Evolutionary conservation across 2,329 filamentous ascomycete species (phyloP).

Genomic region (Epichloe bromicola): DNA sequence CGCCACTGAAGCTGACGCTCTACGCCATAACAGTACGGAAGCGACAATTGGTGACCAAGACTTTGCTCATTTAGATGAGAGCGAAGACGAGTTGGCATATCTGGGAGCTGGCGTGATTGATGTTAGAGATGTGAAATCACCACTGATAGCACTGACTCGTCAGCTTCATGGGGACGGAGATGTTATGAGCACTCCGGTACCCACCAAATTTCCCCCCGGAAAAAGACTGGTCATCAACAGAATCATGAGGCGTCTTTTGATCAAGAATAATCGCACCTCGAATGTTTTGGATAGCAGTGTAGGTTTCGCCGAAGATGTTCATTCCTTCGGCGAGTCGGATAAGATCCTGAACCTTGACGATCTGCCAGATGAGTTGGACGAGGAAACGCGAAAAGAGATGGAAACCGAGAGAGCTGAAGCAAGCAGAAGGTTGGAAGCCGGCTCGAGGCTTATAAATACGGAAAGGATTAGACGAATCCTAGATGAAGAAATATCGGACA

Average conservation of each 20-base stretch:
- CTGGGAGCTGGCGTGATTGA: conserved; percentile 21
- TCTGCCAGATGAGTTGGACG: conserved; percentile 28
- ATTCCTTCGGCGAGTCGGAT: conserved; percentile 15
- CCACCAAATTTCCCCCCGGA: conserved; percentile 22
- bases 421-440: background rate
- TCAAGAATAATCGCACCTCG: conserved; percentile 12
- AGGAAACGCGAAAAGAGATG: conserved; percentile 48
- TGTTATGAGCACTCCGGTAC: conserved; percentile 15
- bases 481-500: conserved; percentile 35
- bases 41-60: background rate
- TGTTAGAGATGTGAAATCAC: conserved; percentile 12
- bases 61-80: conserved; percentile 10
- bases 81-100: conserved; percentile 17
- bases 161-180: conserved; percentile 10
- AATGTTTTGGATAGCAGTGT: background rate
- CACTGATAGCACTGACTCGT: conserved; percentile 11
- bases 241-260: conserved; percentile 27
- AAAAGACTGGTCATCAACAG: conserved; percentile 30
- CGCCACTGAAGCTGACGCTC: conserved; percentile 5
- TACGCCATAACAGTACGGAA: background rate
- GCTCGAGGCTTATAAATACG: conserved; percentile 18
- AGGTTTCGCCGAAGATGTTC: background rate
- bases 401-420: conserved; percentile 24
- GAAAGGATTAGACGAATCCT: conserved; percentile 41
- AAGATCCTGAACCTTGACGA: conserved; percentile 31